Conservation (phyloP, 108 stramenopile species). For the Cyclostephanos invisitatus region DNA sequence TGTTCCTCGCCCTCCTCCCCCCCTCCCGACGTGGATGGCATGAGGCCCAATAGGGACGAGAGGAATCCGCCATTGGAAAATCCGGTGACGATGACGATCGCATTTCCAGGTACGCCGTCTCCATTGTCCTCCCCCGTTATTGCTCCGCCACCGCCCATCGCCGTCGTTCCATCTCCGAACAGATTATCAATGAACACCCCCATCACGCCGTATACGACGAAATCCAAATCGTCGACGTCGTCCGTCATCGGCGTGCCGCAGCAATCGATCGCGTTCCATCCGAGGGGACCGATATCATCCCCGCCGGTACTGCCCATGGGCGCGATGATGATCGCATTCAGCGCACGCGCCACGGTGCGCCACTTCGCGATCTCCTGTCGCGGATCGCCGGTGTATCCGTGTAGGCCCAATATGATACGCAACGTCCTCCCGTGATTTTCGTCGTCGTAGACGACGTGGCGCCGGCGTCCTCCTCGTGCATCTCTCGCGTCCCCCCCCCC, state of each 20-base stretch:
- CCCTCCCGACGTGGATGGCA: neutral
- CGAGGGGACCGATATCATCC: conserved; percentile 27
- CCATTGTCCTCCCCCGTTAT: neutral
- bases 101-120: too few relatives aligned
- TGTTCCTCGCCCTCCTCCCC: neutral
- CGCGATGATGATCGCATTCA: conserved; percentile 29
- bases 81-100: conserved; percentile 39
- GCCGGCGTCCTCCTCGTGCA: too few relatives aligned
- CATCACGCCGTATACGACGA: conserved; percentile 18
- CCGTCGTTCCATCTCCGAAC: neutral
- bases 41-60: conserved; percentile 35
- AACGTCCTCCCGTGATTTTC: neutral
- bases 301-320: conserved; percentile 21
- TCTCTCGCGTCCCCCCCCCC: too few relatives aligned
- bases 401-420: conserved; percentile 31
- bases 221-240: conserved; percentile 36
- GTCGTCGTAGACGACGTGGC: too few relatives aligned
- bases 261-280: conserved; percentile 43
- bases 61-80: conserved; percentile 50
- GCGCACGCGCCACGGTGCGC: conserved; percentile 2
- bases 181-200: conserved; percentile 19
- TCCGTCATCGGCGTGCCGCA: conserved; percentile 39
- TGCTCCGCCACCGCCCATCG: neutral
- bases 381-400: conserved; percentile 33
- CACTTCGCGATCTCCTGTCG: conserved; percentile 36